Base-by-base conservation (phyloP, 345 rosid genomes). In the Eucalyptus erythrocorys region DNA sequence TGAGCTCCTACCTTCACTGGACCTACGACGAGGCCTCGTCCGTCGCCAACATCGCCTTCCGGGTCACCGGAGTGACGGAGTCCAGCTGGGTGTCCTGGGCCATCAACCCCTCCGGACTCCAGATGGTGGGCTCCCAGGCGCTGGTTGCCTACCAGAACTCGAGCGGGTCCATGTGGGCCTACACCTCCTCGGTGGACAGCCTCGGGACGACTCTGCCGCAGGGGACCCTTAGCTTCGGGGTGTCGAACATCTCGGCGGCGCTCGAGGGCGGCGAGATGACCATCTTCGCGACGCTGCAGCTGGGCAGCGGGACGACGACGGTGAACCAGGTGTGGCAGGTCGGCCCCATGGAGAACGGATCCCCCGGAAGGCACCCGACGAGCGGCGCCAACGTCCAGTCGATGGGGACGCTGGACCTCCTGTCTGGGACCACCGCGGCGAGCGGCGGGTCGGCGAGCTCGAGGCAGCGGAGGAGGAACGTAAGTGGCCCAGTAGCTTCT, bases 1-100 rank as follows among this genome's bases (percentile, higher is more conserved):
- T 96, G 40, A 96, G 88, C 82, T 92, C 96, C 43, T 95, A 53
- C 88, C 93, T 97, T 48, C 96, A 97, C 88, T 97, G 98, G 98
- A 96, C 81, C 26, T 94, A 89, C 89, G 10, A 89, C 87, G 49
- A 90, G 24, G 40, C 93, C 48, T 91, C 91, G 51, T 55, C 68
- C 21, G 91, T 93, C 57, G 94, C 91, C 30, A 91, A 94, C 3
- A 89, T 97, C n/a, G 99, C 98, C 4, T 96, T 90, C 91, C 94
- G 99, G 21, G 94, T 91, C 80, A 88, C 92, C 1, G 88, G 89
- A n/a, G 91, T 94, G 32, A 26, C 91, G 7, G 9, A 94, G 2
- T 80, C 93, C 1, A n/a, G 86, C 6, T 97, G 99, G 99, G 88
- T 94, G 5, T 86, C 99, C 24, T 97, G 99, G 99, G 97, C 95